Evolutionary conservation across 306 rosid species (phyloP).

Genomic region (Hylodesmum podocarpum): DNA sequence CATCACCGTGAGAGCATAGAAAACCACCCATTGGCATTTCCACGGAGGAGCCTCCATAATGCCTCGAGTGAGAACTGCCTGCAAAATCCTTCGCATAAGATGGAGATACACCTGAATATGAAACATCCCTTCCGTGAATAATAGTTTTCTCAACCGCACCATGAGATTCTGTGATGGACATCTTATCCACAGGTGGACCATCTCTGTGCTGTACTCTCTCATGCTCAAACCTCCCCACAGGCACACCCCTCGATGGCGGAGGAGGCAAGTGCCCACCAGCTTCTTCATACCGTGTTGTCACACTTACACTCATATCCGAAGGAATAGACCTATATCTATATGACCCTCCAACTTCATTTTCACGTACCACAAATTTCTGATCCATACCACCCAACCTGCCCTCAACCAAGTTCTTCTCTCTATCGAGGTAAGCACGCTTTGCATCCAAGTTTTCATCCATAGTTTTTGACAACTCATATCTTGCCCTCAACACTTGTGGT

Average conservation of each 20-base stretch:
- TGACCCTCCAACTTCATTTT: constrained; percentile 45
- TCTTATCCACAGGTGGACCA: constrained; percentile 42
- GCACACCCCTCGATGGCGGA: constrained; percentile 40
- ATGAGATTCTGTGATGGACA: constrained; percentile 40
- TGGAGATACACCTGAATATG: constrained; percentile 41
- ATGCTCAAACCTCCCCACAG: constrained; percentile 43
- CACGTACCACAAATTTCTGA: constrained; percentile 44
- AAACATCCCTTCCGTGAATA: constrained; percentile 48
- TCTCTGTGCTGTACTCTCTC: constrained; percentile 50
- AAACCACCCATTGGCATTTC: constrained; percentile 47
- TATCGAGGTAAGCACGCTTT: constrained; percentile 36
- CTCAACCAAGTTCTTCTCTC: constrained; percentile 50
- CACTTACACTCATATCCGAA: constrained; percentile 38
- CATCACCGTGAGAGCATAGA: constrained; percentile 49
- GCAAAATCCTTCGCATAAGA: constrained; percentile 51
- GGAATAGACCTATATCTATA: constrained; percentile 55
- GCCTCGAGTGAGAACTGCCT: constrained; percentile 52
- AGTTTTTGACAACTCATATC: constrained; percentile 42
- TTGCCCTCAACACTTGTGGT: constrained; percentile 40
- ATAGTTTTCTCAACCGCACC: constrained; percentile 44
- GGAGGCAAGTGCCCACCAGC: constrained; percentile 41
- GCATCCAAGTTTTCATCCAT: constrained; percentile 37
- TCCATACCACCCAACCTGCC: constrained; percentile 49
- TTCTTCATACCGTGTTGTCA: constrained; percentile 38
- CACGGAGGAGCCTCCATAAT: constrained; percentile 50